Base-by-base conservation (phyloP, 2,329 filamentous ascomycete species). In the Trichoderma sp. region DNA sequence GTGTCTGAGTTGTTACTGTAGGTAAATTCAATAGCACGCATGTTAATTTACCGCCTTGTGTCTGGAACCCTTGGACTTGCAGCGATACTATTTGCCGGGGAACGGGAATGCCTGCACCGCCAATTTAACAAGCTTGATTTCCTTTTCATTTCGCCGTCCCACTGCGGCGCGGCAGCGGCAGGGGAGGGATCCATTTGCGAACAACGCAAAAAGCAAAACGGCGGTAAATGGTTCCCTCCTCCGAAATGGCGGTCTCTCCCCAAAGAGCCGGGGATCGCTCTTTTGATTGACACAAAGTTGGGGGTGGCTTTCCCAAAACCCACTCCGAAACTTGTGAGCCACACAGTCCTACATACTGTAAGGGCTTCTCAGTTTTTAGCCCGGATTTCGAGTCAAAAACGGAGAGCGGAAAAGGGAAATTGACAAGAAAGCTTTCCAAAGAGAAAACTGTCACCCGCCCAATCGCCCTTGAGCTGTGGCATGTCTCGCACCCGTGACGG, bases 101-200 rank as follows among this genome's bases (percentile, higher is more conserved):
- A 38, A 31, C 14, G 38, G 24, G 59, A 64, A 64, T 64, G 67
- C 69, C 69, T 72, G 69, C 69, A 73, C 69, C 69, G 69, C 69
- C 69, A 73, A 53, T 73, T 73, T 56, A 56, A 56, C 41, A 60
- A 35, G 53, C 31, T 60, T 56, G 38, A 38, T 60, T 64, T 72
- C 59, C 45, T 9, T 18, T n/a, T n/a, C 41, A 64, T 65, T 64
- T 65, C 41, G 45, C 50, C n/a, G 59, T 73, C 60, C 69, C 33
- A 41, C 63, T 41, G 21, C 69, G 64, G 59, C 14, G 67, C 50
- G 60, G 41, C 8, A 1, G 38, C 38, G 16, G 69, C 38, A 41
- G 69, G 59, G 69, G 31, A 45, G 9, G 35, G 14, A 16, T 38
- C 35, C 35, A 38, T 38, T 38, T 38, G 35, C 35, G 35, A 38